These are phyloP conservation scores for Beta corolliflora DNA, from an alignment of 179 eudicot genomes.

Conservation along the genomic window DNA sequence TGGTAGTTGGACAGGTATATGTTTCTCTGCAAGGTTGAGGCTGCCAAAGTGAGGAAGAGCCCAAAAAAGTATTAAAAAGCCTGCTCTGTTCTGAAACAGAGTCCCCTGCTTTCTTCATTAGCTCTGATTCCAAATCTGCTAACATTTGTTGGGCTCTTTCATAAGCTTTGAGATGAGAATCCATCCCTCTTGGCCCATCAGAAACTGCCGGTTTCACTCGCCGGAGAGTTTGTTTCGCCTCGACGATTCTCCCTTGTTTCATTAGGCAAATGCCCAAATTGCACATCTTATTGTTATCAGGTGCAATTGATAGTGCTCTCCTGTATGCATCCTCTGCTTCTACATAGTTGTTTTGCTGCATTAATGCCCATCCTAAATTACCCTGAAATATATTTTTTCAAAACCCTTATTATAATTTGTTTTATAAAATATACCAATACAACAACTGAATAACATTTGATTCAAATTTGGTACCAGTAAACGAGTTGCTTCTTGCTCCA, in stretches of 20 bases:
- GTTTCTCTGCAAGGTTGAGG: slow-evolving; percentile 91
- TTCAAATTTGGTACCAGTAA: slow-evolving; percentile 52
- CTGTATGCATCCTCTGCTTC: slow-evolving; percentile 97
- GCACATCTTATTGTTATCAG: slow-evolving; percentile 95
- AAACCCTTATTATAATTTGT: neutral
- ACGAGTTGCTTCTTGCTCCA: slow-evolving; percentile 91
- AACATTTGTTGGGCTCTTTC: slow-evolving; percentile 98
- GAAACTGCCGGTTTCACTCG: slow-evolving; percentile 74
- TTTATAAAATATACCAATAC: neutral
- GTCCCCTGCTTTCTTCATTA: slow-evolving; percentile 65
- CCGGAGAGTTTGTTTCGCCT: slow-evolving; percentile 78
- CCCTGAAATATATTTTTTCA: slow-evolving; percentile 49
- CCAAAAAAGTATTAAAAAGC: slow-evolving; percentile 72
- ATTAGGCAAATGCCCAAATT: slow-evolving; percentile 84
- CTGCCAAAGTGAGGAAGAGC: slow-evolving; percentile 90
- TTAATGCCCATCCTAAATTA: slow-evolving; percentile 89
- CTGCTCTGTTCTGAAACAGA: slow-evolving; percentile 71
- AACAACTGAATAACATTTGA: neutral
- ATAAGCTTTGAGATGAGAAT: slow-evolving; percentile 93
- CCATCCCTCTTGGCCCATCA: slow-evolving; percentile 89
- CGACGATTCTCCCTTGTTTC: slow-evolving; percentile 83
- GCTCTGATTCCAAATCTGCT: slow-evolving; percentile 75
- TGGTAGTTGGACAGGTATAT: neutral
- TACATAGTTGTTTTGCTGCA: slow-evolving; percentile 83
- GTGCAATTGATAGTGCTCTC: slow-evolving; percentile 70